Evolutionary conservation across 441 rosid genomes (phyloP), one percentile per base, ranked within the genome.

Genomic region (Breynia disticha): DNA sequence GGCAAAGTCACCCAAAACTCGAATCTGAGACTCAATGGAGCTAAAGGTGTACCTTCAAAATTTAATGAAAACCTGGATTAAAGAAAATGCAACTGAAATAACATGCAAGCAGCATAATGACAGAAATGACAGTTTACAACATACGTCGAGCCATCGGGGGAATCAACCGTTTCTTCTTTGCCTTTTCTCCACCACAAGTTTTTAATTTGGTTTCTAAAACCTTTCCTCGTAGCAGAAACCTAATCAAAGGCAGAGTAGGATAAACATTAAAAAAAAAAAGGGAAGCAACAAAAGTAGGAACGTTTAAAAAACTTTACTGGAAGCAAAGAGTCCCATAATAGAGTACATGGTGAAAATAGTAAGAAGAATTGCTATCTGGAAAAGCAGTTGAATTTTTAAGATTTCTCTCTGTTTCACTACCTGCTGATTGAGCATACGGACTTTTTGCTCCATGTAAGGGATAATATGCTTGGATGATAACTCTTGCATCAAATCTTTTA

Each of bases 111-210:
- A 9, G 4, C 52, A 58, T 51, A 20, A 16, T 19, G 16, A 37
- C 50, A 65, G 22, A 15, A 20, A 18, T 60, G 42, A n/a, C n/a
- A n/a, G n/a, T n/a, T n/a, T 46, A 62, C 14, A 52, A 46, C 96
- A 63, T 79, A 94, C 97, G 65, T 74, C 50, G 84, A 70, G 54
- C 96, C 96, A 71, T 65, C 69, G 39, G 80, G 51, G 44, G 91
- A 64, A 52, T 94, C 96, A 9, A 66, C 57, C 35, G 70, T 52
- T 49, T 94, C 99, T 1, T 87, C 99, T 82, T 90, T 94, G 61
- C 96, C 99, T 83, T 90, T 94, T 74, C 99, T 87, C 97, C 97
- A 94, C 99, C 99, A 94, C 37, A 94, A 78, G 67, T 87, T 94
- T 72, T 90, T 90, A 16, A 94, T 70, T 72, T 90, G 97, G 76